phyloP scores from a whole-genome alignment of 202 grass and related monocot genomes.

The Carex arenaria region DNA sequence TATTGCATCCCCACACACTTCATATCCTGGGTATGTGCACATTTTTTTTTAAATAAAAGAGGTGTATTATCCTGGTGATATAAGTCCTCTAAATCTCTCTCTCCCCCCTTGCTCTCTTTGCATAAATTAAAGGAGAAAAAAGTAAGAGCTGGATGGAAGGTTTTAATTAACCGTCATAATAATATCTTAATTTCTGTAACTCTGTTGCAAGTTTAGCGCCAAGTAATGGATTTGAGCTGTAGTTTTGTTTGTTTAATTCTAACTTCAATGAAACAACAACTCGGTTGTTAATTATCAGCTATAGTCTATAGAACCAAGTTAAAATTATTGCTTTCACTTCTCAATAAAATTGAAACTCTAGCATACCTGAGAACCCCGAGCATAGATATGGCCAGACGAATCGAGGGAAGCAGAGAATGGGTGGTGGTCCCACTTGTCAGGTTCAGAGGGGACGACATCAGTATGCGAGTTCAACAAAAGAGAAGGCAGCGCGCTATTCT shows the following conservation, averaged over 20 bases:
- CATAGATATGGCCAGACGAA: constrained; percentile 59
- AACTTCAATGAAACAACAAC: neutral
- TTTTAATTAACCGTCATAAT: neutral
- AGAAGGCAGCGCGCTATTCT: constrained; percentile 45
- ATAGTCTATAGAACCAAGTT: neutral
- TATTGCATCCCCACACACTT: constrained; percentile 99
- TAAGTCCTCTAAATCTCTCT: neutral
- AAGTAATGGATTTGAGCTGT: neutral
- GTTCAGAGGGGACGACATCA: constrained; percentile 83
- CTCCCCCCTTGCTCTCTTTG: neutral
- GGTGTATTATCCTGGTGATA: neutral
- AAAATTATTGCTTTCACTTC: neutral
- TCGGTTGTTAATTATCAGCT: neutral
- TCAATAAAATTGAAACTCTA: neutral
- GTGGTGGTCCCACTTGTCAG: constrained; percentile 77
- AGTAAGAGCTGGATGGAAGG: neutral
- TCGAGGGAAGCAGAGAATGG: constrained; percentile 80
- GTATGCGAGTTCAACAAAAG: constrained; percentile 93
- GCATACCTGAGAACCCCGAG: constrained; percentile 72
- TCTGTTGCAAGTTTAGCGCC: neutral
- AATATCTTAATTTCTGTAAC: neutral
- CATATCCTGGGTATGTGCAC: constrained; percentile 56
- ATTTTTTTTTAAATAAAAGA: neutral
- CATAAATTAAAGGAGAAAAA: neutral
- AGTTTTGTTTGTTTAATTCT: neutral